Conservation (phyloP, 768 basidiomycete genomes). For the Agaricus bisporus region DNA sequence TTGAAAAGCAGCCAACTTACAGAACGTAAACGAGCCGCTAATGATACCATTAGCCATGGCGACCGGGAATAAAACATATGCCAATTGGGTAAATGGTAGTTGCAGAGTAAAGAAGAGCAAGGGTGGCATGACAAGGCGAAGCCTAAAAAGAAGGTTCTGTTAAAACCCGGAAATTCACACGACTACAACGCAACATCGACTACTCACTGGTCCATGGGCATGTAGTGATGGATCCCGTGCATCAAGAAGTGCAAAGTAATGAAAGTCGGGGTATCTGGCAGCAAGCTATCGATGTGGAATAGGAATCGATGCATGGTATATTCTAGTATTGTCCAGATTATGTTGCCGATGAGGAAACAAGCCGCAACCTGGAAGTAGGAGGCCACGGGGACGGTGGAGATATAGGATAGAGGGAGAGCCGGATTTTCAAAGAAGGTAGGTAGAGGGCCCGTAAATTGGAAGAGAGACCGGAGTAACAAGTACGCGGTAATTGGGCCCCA, state of each 20-base stretch:
- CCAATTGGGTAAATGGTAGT: conserved; percentile 83
- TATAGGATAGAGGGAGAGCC: conserved; percentile 42
- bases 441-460: conserved; percentile 72
- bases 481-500: conserved; percentile 87
- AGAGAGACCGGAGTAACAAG: conserved; percentile 73
- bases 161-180: neutral
- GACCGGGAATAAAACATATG: conserved; percentile 73
- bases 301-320: conserved; percentile 93
- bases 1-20: conserved; percentile 32
- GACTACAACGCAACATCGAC: neutral
- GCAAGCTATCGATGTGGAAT: conserved; percentile 86
- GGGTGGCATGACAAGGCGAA: conserved; percentile 98
- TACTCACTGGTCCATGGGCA: conserved; percentile 89
- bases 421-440: conserved; percentile 59
- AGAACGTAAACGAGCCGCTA: conserved; percentile 73
- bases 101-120: conserved; percentile 70
- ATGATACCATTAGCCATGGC: conserved; percentile 90
- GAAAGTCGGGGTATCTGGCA: conserved; percentile 80
- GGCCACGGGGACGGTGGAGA: conserved; percentile 41
- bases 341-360: conserved; percentile 80
- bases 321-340: conserved; percentile 93
- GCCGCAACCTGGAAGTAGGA: conserved; percentile 48
- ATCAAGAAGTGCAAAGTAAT: conserved; percentile 86
- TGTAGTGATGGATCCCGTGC: conserved; percentile 96
- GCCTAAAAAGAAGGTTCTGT: conserved; percentile 28